These are phyloP conservation scores for Moelleriella libera DNA, from an alignment of 2,329 filamentous ascomycete genomes.

Conservation along the genomic window DNA sequence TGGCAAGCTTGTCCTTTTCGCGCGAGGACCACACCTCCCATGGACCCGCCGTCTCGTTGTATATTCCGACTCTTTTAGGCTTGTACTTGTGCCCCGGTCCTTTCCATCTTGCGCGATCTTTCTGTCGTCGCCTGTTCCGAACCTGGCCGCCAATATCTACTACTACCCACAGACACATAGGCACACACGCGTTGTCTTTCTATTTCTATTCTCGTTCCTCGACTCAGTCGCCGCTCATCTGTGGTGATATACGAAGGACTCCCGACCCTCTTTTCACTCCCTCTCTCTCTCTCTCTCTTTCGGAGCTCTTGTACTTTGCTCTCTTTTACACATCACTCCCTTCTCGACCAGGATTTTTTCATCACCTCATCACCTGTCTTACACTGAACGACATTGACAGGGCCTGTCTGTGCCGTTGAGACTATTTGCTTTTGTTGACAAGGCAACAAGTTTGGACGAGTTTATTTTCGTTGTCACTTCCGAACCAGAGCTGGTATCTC, in stretches of 20 bases:
- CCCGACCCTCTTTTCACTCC: constrained; percentile 1
- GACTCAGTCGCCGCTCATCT: not conserved
- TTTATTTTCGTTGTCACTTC: too few relatives aligned
- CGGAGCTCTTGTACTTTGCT: not conserved
- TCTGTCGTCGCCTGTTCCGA: constrained; percentile 3
- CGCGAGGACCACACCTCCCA: constrained; percentile 3
- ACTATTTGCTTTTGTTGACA: too few relatives aligned
- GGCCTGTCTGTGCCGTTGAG: too few relatives aligned
- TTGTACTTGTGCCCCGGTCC: constrained; percentile 2
- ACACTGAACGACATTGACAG: not conserved
- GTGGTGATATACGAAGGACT: constrained; percentile 1
- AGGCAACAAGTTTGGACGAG: too few relatives aligned
- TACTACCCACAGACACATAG: not conserved
- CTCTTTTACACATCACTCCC: not conserved
- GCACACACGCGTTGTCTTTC: not conserved
- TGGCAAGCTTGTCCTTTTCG: not conserved
- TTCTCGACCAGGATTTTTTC: not conserved
- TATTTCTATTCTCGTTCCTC: not conserved
- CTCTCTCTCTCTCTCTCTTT: not conserved
- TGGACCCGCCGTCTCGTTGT: constrained; percentile 3
- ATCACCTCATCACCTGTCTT: not conserved
- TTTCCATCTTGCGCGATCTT: constrained; percentile 3
- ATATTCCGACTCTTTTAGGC: constrained; percentile 2
- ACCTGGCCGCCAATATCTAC: not conserved
- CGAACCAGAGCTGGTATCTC: too few relatives aligned